These are phyloP conservation scores for Eucalyptus regnans DNA, from an alignment of 345 rosid species.

Conservation along the genomic window DNA sequence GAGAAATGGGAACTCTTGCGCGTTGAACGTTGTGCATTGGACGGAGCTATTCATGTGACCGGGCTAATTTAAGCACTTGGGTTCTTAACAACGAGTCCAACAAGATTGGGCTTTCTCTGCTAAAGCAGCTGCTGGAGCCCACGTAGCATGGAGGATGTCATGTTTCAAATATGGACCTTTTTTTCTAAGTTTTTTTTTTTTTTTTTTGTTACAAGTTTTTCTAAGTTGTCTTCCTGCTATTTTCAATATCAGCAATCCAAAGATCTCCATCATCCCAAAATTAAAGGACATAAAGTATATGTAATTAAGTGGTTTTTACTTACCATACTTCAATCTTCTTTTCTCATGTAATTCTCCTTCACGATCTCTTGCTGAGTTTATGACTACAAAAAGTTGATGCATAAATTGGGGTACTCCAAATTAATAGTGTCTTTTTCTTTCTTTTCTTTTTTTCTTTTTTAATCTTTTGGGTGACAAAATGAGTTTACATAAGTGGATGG, in stretches of 20 bases:
- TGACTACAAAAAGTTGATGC: not conserved
- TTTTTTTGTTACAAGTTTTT: not conserved
- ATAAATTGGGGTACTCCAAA: not conserved
- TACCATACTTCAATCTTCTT: fast-evolving
- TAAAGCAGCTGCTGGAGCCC: not conserved
- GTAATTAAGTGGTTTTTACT: not conserved
- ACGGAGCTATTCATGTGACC: not conserved
- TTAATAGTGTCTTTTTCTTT: not conserved
- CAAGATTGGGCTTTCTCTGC: not conserved
- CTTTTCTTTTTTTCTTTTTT: not conserved
- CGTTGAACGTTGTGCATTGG: not conserved
- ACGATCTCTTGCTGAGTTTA: not conserved
- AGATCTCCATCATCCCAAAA: not conserved
- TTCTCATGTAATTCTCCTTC: not conserved
- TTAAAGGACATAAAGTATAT: not conserved
- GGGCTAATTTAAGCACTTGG: not conserved
- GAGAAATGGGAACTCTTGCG: not conserved
- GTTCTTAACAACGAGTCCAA: not conserved
- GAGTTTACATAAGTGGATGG: not conserved
- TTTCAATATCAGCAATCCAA: not conserved
- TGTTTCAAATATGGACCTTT: not conserved
- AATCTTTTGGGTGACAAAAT: not conserved
- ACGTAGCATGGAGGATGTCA: not conserved
- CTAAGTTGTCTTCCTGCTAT: not conserved
- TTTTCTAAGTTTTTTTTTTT: not conserved